Conservation (phyloP, 305 asterid species). For the Salvia sclarea region DNA sequence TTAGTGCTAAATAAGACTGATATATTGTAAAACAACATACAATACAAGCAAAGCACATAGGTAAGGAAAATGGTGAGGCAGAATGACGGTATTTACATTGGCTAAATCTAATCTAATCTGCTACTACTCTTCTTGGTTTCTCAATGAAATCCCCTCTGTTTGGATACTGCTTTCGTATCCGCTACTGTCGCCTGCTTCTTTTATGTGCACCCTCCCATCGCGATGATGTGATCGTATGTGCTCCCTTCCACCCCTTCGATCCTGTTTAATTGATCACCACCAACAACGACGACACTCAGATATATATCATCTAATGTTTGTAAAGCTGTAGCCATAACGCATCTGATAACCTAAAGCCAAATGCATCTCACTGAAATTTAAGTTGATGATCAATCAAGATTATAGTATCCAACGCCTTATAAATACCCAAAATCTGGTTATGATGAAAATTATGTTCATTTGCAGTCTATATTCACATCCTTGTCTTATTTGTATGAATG, state of each 20-base stretch:
- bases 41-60: neutral
- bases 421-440: neutral
- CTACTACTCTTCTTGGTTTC: constrained; percentile 52
- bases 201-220: constrained; percentile 41
- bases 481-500: neutral
- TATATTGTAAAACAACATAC: constrained; percentile 18
- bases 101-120: neutral
- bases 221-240: constrained; percentile 36
- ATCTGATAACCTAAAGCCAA: neutral
- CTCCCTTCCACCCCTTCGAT: constrained; percentile 59
- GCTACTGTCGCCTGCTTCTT: constrained; percentile 80
- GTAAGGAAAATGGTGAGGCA: constrained; percentile 22
- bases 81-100: constrained; percentile 31
- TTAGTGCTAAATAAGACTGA: too few relatives aligned
- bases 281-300: neutral
- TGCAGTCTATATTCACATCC: too few relatives aligned
- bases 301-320: neutral
- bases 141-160: constrained; percentile 47
- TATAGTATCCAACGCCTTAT: neutral
- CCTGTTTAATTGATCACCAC: constrained; percentile 37
- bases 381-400: neutral
- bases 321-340: neutral
- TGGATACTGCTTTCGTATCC: constrained; percentile 84
- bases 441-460: neutral
- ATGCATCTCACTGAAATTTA: too few relatives aligned